These are phyloP conservation scores for Calonectria hawksworthii DNA, from an alignment of 2,329 filamentous ascomycete species.

Conservation along the genomic window DNA sequence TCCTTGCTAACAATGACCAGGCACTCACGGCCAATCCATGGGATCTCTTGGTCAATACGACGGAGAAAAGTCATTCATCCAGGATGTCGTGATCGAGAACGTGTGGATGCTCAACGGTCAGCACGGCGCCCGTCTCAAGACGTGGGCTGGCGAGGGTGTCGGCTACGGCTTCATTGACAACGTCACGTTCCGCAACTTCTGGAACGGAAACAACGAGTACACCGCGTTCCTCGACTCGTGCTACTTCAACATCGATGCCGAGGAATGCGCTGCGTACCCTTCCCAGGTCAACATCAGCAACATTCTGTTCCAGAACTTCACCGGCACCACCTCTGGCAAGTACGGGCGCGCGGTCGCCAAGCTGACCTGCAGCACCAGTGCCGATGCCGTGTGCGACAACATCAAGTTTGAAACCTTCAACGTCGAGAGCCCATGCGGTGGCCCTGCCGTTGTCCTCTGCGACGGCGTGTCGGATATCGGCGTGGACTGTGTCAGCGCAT, in stretches of 20 bases:
- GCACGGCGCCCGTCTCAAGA: slow-evolving; percentile 43
- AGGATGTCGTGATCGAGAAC: slow-evolving; percentile 44
- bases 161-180: slow-evolving; percentile 44
- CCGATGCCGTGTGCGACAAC: slow-evolving; percentile 43
- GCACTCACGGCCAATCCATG: slow-evolving; percentile 41
- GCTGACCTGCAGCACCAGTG: slow-evolving; percentile 39
- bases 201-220: slow-evolving; percentile 44
- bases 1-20: neutral
- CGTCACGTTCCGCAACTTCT: slow-evolving; percentile 44
- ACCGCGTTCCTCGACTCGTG: slow-evolving; percentile 42
- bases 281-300: slow-evolving; percentile 45
- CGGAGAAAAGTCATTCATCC: slow-evolving; percentile 40
- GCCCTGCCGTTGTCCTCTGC: slow-evolving; percentile 37
- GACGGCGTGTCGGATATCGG: slow-evolving; percentile 42
- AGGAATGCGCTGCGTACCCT: slow-evolving; percentile 37
- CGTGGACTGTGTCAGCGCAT: slow-evolving; percentile 36
- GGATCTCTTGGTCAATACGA: slow-evolving; percentile 42
- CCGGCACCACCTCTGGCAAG: slow-evolving; percentile 41
- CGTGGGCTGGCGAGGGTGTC: slow-evolving; percentile 40
- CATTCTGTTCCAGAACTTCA: slow-evolving; percentile 44
- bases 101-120: slow-evolving; percentile 46
- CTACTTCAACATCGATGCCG: slow-evolving; percentile 42
- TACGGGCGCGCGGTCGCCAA: slow-evolving; percentile 39
- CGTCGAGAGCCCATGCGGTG: slow-evolving; percentile 39
- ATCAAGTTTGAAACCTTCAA: slow-evolving; percentile 43